phyloP scores from a whole-genome alignment of 2,329 filamentous ascomycete genomes.

The Penicillium sp. region DNA sequence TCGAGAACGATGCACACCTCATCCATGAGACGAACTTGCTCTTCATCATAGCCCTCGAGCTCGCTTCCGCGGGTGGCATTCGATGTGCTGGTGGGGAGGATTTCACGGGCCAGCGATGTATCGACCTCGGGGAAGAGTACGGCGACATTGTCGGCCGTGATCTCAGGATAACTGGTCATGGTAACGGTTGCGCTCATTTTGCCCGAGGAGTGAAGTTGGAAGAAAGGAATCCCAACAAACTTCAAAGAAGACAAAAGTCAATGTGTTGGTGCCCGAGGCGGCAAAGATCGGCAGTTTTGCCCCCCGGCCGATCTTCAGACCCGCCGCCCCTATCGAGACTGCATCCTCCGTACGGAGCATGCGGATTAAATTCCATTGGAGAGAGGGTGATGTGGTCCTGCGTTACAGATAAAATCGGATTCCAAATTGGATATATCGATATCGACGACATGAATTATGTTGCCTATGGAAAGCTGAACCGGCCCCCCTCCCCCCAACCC shows the following conservation, averaged over 20 bases:
- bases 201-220: neutral
- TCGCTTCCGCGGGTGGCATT: slow-evolving; percentile 56
- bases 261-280: slow-evolving; percentile 10
- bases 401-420: no score
- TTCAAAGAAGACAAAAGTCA: slow-evolving; percentile 5
- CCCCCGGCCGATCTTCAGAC: neutral
- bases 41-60: slow-evolving; percentile 87
- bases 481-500: no score
- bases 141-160: slow-evolving; percentile 82
- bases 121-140: slow-evolving; percentile 82
- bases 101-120: slow-evolving; percentile 54
- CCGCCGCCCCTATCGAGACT: neutral
- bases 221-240: neutral
- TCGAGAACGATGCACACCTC: slow-evolving; percentile 97
- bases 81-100: slow-evolving; percentile 44
- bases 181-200: slow-evolving; percentile 48
- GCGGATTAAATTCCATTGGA: no score
- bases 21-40: slow-evolving; percentile 97
- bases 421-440: no score
- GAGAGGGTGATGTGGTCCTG: no score
- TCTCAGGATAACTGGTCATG: slow-evolving; percentile 53
- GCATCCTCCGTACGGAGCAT: no score
- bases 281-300: slow-evolving; percentile 14
- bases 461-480: no score
- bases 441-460: no score